Evolutionary conservation across 2,329 filamentous ascomycete genomes (phyloP).

Genomic region (Sclerotiophoma versabilis): DNA sequence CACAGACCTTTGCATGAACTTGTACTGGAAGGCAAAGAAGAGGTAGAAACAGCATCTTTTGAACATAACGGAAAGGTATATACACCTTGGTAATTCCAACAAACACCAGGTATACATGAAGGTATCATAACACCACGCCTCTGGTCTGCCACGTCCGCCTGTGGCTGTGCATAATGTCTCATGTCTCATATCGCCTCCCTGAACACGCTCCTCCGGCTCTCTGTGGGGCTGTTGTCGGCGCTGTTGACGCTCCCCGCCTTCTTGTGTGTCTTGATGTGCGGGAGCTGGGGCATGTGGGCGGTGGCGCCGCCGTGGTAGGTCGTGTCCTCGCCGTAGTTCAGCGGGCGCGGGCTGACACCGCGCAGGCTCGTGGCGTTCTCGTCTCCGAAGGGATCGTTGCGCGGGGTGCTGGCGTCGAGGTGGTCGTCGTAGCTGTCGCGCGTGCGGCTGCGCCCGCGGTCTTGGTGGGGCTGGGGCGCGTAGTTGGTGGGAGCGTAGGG

Average conservation of each 20-base stretch:
- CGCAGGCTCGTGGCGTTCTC: slow-evolving; percentile 60
- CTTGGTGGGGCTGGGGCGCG: slow-evolving; percentile 34
- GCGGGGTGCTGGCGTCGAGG: slow-evolving; percentile 39
- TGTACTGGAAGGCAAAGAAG: background rate
- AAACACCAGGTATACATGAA: slow-evolving; percentile 9
- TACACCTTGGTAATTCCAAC: background rate
- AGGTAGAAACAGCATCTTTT: background rate
- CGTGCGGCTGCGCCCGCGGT: slow-evolving; percentile 57
- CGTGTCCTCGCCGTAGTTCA: slow-evolving; percentile 59
- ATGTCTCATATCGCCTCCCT: slow-evolving; percentile 67
- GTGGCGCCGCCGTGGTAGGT: slow-evolving; percentile 48
- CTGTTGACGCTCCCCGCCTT: slow-evolving; percentile 43
- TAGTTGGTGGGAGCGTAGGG: slow-evolving; percentile 34
- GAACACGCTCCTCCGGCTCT: slow-evolving; percentile 71
- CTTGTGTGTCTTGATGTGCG: slow-evolving; percentile 32
- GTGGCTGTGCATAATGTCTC: slow-evolving; percentile 3
- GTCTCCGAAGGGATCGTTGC: slow-evolving; percentile 48
- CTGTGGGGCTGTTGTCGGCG: slow-evolving; percentile 65
- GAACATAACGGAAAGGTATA: slow-evolving; percentile 6
- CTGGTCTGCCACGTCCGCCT: background rate
- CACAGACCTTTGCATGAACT: background rate
- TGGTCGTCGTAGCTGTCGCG: slow-evolving; percentile 53
- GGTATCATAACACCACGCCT: slow-evolving; percentile 7
- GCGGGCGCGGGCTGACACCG: slow-evolving; percentile 78
- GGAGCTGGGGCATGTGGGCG: slow-evolving; percentile 51